Evolutionary conservation across 768 basidiomycete species (phyloP), one percentile per base, ranked within the genome.

Genomic region (Zangia roseola): DNA sequence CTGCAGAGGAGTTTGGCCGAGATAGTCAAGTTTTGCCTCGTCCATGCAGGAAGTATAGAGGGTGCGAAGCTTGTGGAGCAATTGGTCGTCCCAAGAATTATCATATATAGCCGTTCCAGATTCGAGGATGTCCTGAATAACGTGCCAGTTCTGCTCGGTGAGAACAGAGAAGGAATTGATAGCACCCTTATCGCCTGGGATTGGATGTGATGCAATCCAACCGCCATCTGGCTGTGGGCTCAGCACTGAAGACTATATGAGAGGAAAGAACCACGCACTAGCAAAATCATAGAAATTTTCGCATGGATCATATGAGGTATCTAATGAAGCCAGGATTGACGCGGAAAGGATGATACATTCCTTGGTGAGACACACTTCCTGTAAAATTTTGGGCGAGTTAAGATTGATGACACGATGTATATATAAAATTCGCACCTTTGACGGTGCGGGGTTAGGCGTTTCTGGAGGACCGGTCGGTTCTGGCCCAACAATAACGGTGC

Each of bases 281-380:
- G 94, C 83, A 70, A 84, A 98, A 54, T 86, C 81, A 62, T 94
- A 97, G 67, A 97, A 97, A 69, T 93, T 87, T 57, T 97, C 90
- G 68, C 97, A 99, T 0, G 97, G 97, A 63, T 98, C 93, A 56
- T 87, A 78, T 9, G 82, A 74, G 10, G 78, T 78, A 62, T 99
- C 94, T 19, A 98, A 69, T 1, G 83, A 83, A 17, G 84, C 80
- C 13, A 98, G 71, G 50, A 99, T 88, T 0, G 83, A 78, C 1
- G 91, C 88, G 10, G 95, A 85, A 12, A 95, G 76, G 28, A 82
- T 70, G 42, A 98, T 84, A 63, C 97, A 99, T 53, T 85, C 79
- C 5, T 85, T 63, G 12, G 86, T 83, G 23, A 89, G 65, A 71
- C 97, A 99, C 5, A 77, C 63, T 52, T 81, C 74, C 84, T 89